A percentile compares a stretch with the other conserved stretches of the same genome.
Conservation (phyloP, 768 basidiomycete species). For the Vishniacozyma victoriae region DNA sequence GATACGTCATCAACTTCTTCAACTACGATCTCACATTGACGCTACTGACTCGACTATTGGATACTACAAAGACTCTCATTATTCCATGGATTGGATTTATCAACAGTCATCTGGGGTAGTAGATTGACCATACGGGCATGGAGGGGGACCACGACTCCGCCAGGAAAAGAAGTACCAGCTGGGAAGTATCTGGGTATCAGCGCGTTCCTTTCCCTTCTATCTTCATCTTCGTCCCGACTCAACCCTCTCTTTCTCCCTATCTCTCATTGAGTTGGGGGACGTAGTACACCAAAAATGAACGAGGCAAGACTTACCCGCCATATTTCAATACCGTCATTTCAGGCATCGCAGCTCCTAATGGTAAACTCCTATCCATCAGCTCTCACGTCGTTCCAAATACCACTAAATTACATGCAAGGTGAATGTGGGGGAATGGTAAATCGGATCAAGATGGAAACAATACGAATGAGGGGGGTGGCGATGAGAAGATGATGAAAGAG, state of each 20-base stretch:
- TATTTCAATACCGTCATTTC: constrained; percentile 44
- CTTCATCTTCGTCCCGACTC: not conserved
- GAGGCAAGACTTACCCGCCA: constrained; percentile 25
- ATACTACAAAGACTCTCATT: too few relatives aligned
- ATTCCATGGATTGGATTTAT: too few relatives aligned
- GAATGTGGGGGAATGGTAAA: not conserved
- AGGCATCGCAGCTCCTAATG: constrained; percentile 41
- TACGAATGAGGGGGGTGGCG: not conserved
- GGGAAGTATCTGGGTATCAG: constrained; percentile 32
- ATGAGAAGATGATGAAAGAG: not conserved
- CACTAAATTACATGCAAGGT: not conserved
- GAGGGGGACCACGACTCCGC: constrained; percentile 41
- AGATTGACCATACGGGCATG: constrained; percentile 46
- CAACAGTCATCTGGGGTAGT: too few relatives aligned
- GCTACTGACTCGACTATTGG: too few relatives aligned
- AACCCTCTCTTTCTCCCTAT: not conserved
- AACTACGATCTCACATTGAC: too few relatives aligned
- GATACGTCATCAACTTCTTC: too few relatives aligned
- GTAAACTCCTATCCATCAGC: constrained; percentile 20
- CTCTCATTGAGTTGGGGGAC: not conserved
- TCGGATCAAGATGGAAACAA: not conserved
- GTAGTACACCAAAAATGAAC: not conserved
- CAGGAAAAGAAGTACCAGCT: constrained; percentile 43
- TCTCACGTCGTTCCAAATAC: not conserved
- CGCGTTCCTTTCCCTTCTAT: not conserved